Evolutionary conservation across 2,329 filamentous ascomycete genomes (phyloP).

Genomic region (Acephala macrosclerotiorum): DNA sequence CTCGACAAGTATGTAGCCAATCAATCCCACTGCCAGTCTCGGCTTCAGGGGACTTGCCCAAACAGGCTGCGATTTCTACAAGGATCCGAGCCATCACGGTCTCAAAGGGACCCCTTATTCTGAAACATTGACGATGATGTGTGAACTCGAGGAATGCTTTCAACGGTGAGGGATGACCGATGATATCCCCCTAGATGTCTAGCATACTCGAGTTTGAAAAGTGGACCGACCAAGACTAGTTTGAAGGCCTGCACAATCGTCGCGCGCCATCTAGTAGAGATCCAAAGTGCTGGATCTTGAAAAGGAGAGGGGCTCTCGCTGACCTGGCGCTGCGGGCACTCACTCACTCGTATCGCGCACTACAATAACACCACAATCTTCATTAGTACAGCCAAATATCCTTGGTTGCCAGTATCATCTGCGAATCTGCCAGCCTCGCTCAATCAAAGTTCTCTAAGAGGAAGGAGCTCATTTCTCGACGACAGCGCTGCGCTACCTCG

Average conservation of each 20-base stretch:
- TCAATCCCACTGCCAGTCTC: neutral
- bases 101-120: slow-evolving; percentile 1
- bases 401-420: neutral
- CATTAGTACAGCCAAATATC: neutral
- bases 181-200: neutral
- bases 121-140: slow-evolving; percentile 9
- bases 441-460: neutral
- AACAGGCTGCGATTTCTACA: neutral
- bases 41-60: slow-evolving; percentile 1
- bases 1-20: neutral
- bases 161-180: neutral
- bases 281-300: neutral
- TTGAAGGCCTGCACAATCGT: slow-evolving; percentile 10
- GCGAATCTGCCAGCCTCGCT: neutral
- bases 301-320: slow-evolving; percentile 13
- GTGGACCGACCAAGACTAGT: slow-evolving; percentile 2
- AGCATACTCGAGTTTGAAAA: slow-evolving; percentile 2
- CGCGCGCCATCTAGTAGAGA: slow-evolving; percentile 4
- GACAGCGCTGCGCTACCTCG: slow-evolving; percentile 4
- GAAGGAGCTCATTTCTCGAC: neutral
- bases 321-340: neutral
- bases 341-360: neutral
- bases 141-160: slow-evolving; percentile 2
- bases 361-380: neutral
- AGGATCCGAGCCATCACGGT: neutral